Base-by-base conservation (phyloP, 148 eudicot genomes). In the Vaccinium vitisidaea region DNA sequence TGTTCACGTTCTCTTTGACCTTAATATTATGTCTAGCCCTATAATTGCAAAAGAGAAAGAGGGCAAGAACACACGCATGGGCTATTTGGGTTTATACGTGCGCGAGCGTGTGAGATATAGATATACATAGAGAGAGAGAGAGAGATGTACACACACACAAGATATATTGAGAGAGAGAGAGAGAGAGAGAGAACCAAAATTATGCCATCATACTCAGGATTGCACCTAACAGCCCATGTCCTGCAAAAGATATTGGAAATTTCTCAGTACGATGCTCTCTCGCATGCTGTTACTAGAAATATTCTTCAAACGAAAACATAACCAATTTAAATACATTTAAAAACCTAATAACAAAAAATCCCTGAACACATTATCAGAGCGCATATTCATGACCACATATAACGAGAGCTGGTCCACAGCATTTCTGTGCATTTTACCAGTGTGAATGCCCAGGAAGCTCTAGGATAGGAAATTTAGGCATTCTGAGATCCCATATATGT, bases 361-460 rank as follows among this genome's bases (percentile, higher is more conserved):
- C 43, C 18, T 27, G 18, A 39, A 32, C 61, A 78, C 18, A n/a
- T 25, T 54, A 55, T 79, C 48, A 79, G 69, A 25, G 67, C 65
- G 32, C 84, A 87, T 3, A n/a, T 27, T 27, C 39, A n/a, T 65
- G 25, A 54, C 27, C 4, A 13, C 53, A 32, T 79, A 52, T 27
- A 79, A 55, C 2, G 49, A 52, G 36, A 71, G 78, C 46, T 76
- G 76, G 32, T 43, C 11, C 46, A 54, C 48, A 85, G 74, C 82
- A 67, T 82, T 80, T 52, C 32, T 77, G 67, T 65, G 69, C 32
- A 61, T 43, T 55, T 67, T 94, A 95, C 98, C 99, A 97, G 92
- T 97, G 99, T 85, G 98, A 90, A 90, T 97, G 98, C 78, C 99
- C 99, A 85, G 99, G 93, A 85, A 97, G 96, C 90, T 97, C 99